Evolutionary conservation across 345 rosid genomes (phyloP).

Genomic region (Salix brachista): DNA sequence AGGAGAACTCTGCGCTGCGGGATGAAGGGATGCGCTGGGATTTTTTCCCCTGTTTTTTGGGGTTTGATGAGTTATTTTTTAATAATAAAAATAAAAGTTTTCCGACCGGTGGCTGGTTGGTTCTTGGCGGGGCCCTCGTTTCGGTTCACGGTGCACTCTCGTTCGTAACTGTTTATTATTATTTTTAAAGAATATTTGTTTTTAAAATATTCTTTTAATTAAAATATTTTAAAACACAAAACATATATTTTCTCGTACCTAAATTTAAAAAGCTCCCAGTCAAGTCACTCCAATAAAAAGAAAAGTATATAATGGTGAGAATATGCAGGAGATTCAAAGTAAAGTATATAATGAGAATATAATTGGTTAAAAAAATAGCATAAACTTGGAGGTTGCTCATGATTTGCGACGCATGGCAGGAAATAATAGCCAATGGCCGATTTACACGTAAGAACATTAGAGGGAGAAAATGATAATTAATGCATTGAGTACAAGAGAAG

Average conservation of each 20-base stretch:
- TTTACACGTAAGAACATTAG: too few relatives aligned
- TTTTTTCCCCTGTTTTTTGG: not conserved
- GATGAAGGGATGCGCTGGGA: not conserved
- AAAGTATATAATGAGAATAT: too few relatives aligned
- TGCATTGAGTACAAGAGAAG: not conserved
- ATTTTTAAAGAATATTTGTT: too few relatives aligned
- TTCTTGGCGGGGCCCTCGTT: slow-evolving; percentile 11
- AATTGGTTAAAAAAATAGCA: too few relatives aligned
- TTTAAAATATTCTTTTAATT: too few relatives aligned
- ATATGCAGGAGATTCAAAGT: too few relatives aligned
- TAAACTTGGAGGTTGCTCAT: too few relatives aligned
- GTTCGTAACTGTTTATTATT: not conserved
- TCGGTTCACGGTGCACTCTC: not conserved
- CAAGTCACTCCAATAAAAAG: not conserved
- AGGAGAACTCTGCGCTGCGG: not conserved
- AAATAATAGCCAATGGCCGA: too few relatives aligned
- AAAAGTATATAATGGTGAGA: too few relatives aligned
- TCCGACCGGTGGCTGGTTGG: not conserved
- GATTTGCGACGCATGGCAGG: too few relatives aligned
- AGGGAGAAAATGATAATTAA: too few relatives aligned
- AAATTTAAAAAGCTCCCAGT: not conserved
- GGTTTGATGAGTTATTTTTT: not conserved
- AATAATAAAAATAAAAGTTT: not conserved
- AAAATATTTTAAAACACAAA: too few relatives aligned
- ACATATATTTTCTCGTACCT: not conserved